phyloP scores from a whole-genome alignment of 73 alveolate species.

The Tetrahymena elliotti region DNA sequence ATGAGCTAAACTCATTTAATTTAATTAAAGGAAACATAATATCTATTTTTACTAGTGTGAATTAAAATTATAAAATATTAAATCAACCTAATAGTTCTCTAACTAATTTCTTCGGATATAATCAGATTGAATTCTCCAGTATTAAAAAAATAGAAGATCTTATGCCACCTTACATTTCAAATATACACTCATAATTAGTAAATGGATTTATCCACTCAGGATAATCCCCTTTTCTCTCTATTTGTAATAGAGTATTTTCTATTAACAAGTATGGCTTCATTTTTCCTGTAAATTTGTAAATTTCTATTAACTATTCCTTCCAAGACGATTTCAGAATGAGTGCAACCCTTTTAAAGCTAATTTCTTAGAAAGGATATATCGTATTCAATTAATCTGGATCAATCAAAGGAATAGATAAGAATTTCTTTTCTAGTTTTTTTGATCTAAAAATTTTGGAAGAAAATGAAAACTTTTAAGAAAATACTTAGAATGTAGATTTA shows the following conservation, averaged over 20 bases:
- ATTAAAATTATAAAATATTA: background rate
- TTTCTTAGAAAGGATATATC: background rate
- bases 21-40: background rate
- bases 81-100: background rate
- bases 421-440: background rate
- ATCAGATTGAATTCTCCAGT: background rate
- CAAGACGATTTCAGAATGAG: background rate
- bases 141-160: background rate
- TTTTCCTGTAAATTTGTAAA: background rate
- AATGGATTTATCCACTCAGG: background rate
- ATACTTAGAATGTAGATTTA: background rate
- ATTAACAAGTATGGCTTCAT: background rate
- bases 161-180: background rate
- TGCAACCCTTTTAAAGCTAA: background rate
- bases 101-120: background rate
- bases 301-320: background rate
- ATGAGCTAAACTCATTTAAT: background rate
- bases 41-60: background rate
- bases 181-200: background rate
- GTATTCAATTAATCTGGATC: background rate
- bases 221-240: background rate
- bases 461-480: background rate
- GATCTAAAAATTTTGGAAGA: background rate
- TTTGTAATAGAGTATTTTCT: background rate
- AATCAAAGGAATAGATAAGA: background rate